Evolutionary conservation across 768 basidiomycete species (phyloP).

Genomic region (Suillus plorans): DNA sequence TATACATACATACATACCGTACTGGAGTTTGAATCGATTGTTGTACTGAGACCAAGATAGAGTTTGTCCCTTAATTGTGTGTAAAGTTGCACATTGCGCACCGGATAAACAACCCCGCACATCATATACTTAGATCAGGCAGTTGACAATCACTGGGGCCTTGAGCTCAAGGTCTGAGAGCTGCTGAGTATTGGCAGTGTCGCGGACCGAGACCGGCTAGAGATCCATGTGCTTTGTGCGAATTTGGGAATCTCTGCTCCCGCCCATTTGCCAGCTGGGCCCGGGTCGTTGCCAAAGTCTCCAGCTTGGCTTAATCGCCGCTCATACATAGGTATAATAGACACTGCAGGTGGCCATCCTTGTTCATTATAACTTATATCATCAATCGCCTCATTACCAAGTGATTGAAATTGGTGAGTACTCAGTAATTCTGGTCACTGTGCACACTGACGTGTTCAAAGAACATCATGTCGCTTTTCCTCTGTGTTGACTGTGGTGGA

Average conservation of each 20-base stretch:
- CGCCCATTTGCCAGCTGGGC: no score
- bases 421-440: neutral
- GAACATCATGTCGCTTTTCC: constrained; percentile 55
- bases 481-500: constrained; percentile 87
- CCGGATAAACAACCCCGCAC: no score
- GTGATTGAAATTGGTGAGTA: neutral
- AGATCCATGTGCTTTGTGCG: neutral
- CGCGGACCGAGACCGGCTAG: neutral
- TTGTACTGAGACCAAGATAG: neutral
- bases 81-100: neutral
- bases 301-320: neutral
- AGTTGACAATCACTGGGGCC: no score
- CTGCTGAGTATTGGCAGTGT: neutral
- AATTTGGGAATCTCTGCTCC: neutral
- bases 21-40: neutral
- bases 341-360: neutral
- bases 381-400: neutral
- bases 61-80: neutral
- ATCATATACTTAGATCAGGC: no score
- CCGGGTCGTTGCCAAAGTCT: neutral
- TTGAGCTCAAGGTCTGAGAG: no score
- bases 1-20: neutral
- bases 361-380: neutral
- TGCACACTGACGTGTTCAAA: neutral
- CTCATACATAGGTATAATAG: neutral